phyloP scores from a whole-genome alignment of 2,329 filamentous ascomycete genomes.

The Cladosporium colombiae region DNA sequence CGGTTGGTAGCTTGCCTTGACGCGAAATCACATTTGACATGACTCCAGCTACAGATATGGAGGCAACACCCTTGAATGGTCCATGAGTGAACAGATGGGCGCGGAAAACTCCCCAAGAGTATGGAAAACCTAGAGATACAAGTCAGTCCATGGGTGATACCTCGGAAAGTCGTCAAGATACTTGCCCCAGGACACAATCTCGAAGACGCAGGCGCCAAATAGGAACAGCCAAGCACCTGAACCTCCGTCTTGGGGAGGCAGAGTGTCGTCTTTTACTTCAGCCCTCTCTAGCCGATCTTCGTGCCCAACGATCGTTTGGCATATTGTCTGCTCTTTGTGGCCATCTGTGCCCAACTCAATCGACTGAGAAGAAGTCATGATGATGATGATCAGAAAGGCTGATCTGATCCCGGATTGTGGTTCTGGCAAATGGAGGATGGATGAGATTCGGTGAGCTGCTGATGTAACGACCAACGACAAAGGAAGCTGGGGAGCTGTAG shows the following conservation, averaged over 20 bases:
- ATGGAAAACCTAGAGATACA: background rate
- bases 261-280: background rate
- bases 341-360: background rate
- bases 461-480: background rate
- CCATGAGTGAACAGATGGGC: background rate
- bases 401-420: background rate
- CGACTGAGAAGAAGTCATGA: background rate
- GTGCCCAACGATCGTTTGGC: background rate
- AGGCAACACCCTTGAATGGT: background rate
- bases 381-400: background rate
- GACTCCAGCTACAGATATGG: background rate
- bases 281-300: background rate
- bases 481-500: background rate
- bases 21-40: background rate
- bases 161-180: background rate
- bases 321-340: background rate
- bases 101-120: background rate
- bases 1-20: background rate
- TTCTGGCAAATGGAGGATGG: background rate
- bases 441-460: background rate
- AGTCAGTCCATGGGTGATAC: background rate
- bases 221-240: constrained; percentile 1
- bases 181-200: background rate
- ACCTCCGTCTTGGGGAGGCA: background rate
- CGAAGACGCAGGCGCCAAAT: background rate